Evolutionary conservation across 768 basidiomycete species (phyloP).

Genomic region (Phlebiopsis gigantea): DNA sequence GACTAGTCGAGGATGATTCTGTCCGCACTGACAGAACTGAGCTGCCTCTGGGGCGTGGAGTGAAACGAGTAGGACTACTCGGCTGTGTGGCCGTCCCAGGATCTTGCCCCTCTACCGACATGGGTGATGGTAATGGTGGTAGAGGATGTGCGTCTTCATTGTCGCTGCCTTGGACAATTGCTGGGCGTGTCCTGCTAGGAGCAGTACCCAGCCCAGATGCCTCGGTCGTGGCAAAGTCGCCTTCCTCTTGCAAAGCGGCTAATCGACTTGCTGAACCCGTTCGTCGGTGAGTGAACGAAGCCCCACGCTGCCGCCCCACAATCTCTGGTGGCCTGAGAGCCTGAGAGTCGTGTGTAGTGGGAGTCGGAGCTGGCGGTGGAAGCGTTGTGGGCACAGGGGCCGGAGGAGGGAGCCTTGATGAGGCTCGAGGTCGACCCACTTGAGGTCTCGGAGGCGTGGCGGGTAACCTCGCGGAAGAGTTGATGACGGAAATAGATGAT

Average conservation of each 20-base stretch:
- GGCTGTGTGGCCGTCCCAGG: constrained; percentile 46
- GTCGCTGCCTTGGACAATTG: background rate
- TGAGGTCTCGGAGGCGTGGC: constrained; percentile 17
- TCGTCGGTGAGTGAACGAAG: constrained; percentile 47
- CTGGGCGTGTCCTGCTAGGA: constrained; percentile 2
- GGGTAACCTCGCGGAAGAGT: background rate
- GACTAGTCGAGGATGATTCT: constrained; percentile 26
- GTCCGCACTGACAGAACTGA: constrained; percentile 36
- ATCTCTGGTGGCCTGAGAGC: constrained; percentile 30
- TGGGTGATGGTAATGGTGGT: constrained; percentile 57
- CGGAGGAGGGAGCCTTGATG: constrained; percentile 59
- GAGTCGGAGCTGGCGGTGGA: constrained; percentile 53
- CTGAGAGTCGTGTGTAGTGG: constrained; percentile 21
- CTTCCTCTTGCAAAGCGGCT: constrained; percentile 60
- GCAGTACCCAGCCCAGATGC: background rate
- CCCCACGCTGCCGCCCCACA: constrained; percentile 37
- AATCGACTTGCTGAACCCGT: constrained; percentile 54
- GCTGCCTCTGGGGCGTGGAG: constrained; percentile 52
- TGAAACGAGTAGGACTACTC: constrained; percentile 33
- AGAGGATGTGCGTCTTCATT: constrained; percentile 54
- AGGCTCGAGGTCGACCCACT: constrained; percentile 43
- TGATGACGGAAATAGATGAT: constrained; percentile 5
- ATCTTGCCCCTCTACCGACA: constrained; percentile 13
- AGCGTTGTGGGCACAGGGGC: constrained; percentile 59
- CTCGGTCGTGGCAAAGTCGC: background rate